These are phyloP conservation scores for Pythium apleroticum DNA, from an alignment of 352 stramenopile species.

Conservation along the genomic window DNA sequence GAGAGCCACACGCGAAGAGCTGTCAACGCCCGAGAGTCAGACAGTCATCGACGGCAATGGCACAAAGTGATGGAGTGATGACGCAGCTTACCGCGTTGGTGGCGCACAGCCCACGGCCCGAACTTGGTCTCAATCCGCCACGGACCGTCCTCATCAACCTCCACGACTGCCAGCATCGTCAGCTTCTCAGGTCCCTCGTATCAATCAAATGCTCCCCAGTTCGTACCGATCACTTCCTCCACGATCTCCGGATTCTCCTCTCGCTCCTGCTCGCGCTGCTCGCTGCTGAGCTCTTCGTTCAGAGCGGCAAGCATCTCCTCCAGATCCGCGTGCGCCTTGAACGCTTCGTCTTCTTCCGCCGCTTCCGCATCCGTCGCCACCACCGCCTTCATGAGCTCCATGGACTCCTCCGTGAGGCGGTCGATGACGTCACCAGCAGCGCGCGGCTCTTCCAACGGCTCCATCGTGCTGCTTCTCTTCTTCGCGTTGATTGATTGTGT, in stretches of 20 bases:
- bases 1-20: constrained; percentile 16
- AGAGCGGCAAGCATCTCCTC: not conserved
- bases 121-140: constrained; percentile 22
- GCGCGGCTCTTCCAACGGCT: not conserved
- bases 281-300: not conserved
- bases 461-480: no score
- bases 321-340: not conserved
- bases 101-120: constrained; percentile 19
- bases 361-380: not conserved
- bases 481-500: not conserved
- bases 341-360: constrained; percentile 2
- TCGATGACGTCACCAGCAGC: constrained; percentile 2
- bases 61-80: no score
- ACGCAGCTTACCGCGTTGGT: constrained; percentile 1
- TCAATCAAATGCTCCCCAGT: not conserved
- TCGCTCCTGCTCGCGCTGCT: not conserved
- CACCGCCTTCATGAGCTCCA: constrained; percentile 7
- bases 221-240: not conserved
- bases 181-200: not conserved
- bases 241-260: constrained; percentile 4
- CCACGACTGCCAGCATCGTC: not conserved
- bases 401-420: not conserved
- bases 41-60: not conserved
- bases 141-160: constrained; percentile 8
- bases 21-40: not conserved